A percentile compares a stretch with the other conserved stretches of the same genome.
phyloP scores from a whole-genome alignment of 495 filamentous ascomycete genomes.

The Cercophora sp. region DNA sequence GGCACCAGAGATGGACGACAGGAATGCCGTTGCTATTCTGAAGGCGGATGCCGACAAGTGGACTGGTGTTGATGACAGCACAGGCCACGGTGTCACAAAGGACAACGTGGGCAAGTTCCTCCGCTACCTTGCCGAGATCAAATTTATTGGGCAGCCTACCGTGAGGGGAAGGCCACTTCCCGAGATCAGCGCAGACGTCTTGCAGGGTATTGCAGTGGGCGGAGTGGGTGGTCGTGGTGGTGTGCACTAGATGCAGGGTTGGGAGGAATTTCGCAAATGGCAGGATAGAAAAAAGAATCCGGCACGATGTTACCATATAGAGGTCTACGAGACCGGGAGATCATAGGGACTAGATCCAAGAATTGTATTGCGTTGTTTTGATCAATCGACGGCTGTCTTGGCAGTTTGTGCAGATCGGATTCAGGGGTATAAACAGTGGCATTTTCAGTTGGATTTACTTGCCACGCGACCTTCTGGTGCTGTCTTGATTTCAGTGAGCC shows the following conservation, averaged over 20 bases:
- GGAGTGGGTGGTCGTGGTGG: slow-evolving; percentile 29
- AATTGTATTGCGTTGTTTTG: no score
- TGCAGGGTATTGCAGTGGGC: slow-evolving; percentile 36
- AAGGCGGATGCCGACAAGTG: slow-evolving; percentile 54
- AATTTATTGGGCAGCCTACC: slow-evolving; percentile 61
- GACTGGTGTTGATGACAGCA: slow-evolving; percentile 60
- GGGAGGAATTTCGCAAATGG: no score
- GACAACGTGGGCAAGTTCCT: slow-evolving; percentile 71
- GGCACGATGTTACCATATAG: no score
- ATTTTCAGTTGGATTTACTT: no score
- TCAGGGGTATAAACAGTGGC: no score
- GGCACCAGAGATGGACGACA: slow-evolving; percentile 77
- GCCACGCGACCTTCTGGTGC: no score
- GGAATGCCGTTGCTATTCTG: slow-evolving; percentile 62
- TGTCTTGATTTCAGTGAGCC: no score
- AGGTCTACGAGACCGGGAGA: no score
- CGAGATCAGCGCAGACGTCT: slow-evolving; percentile 47
- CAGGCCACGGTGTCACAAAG: slow-evolving; percentile 59
- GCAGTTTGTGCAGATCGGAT: no score
- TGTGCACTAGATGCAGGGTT: slow-evolving; percentile 16
- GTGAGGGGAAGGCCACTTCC: slow-evolving; percentile 48
- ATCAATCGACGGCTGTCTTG: no score
- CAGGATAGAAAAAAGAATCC: no score
- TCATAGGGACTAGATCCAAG: no score
- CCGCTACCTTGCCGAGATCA: slow-evolving; percentile 64